Conservation (phyloP, 2,329 filamentous ascomycete species). For the Tolypocladium inflatum region DNA sequence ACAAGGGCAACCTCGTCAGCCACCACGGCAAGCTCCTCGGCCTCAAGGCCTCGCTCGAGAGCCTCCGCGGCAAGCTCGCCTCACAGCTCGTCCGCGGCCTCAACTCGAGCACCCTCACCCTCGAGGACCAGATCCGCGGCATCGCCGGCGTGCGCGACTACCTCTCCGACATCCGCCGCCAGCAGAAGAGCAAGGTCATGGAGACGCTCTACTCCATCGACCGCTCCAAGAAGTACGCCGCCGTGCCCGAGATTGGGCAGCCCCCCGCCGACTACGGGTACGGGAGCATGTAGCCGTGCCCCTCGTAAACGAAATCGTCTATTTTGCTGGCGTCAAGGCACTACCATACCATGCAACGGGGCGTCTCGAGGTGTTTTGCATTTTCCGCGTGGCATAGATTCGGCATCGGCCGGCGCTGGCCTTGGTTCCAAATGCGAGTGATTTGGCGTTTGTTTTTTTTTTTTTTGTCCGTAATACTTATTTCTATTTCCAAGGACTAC, state of each 20-base stretch:
- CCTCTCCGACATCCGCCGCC: slow-evolving; percentile 63
- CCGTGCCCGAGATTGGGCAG: slow-evolving; percentile 13
- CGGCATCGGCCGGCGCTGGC: not conserved
- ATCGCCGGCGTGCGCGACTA: slow-evolving; percentile 72
- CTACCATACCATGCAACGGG: not conserved
- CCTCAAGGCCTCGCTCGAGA: slow-evolving; percentile 79
- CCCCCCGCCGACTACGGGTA: not conserved
- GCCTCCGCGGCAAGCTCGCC: slow-evolving; percentile 72
- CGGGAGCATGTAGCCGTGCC: not conserved
- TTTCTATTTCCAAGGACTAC: too few relatives aligned
- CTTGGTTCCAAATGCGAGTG: not conserved
- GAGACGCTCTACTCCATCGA: slow-evolving; percentile 47
- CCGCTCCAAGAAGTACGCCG: slow-evolving; percentile 4
- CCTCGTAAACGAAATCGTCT: not conserved
- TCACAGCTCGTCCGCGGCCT: slow-evolving; percentile 68
- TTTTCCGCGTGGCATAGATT: not conserved
- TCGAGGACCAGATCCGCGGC: slow-evolving; percentile 80
- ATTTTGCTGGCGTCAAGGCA: not conserved
- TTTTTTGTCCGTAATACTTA: too few relatives aligned
- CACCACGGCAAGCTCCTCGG: slow-evolving; percentile 78
- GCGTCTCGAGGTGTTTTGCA: not conserved
- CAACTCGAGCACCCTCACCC: slow-evolving; percentile 58
- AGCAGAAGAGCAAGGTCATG: slow-evolving; percentile 76
- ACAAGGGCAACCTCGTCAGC: slow-evolving; percentile 78
- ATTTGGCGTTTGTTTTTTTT: not conserved